Conservation (phyloP, 805 yeast genomes). For the Yamadazyma akitaensis region DNA sequence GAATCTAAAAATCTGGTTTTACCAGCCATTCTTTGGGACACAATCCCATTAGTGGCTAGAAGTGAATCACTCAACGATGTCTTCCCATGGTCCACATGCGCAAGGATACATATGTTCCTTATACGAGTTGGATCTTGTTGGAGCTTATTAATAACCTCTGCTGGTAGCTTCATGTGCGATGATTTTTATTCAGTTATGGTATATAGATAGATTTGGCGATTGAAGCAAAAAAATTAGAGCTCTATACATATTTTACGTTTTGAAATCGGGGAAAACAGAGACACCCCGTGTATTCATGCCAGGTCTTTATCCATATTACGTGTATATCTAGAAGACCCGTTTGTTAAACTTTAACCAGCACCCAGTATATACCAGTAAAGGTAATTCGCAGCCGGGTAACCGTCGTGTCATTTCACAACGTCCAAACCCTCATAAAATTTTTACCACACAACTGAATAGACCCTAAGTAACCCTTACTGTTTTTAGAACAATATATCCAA, state of each 20-base stretch:
- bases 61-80: constrained; percentile 91
- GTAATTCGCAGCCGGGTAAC: neutral
- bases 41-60: constrained; percentile 92
- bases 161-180: constrained; percentile 50
- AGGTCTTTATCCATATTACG: too few relatives aligned
- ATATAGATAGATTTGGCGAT: neutral
- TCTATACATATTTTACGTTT: too few relatives aligned
- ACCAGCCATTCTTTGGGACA: constrained; percentile 93
- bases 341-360: too few relatives aligned
- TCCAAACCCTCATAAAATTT: neutral
- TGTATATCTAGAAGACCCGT: too few relatives aligned
- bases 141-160: constrained; percentile 59
- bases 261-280: too few relatives aligned
- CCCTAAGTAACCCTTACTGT: neutral
- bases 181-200: neutral
- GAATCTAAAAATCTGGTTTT: constrained; percentile 90
- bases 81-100: constrained; percentile 98
- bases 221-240: too few relatives aligned
- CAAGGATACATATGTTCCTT: constrained; percentile 90
- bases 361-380: neutral
- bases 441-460: neutral
- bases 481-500: neutral
- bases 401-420: neutral
- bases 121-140: constrained; percentile 70
- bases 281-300: too few relatives aligned